Evolutionary conservation across 345 rosid genomes (phyloP), one percentile per base, ranked within the genome.

Genomic region (Sisymbrium irio): DNA sequence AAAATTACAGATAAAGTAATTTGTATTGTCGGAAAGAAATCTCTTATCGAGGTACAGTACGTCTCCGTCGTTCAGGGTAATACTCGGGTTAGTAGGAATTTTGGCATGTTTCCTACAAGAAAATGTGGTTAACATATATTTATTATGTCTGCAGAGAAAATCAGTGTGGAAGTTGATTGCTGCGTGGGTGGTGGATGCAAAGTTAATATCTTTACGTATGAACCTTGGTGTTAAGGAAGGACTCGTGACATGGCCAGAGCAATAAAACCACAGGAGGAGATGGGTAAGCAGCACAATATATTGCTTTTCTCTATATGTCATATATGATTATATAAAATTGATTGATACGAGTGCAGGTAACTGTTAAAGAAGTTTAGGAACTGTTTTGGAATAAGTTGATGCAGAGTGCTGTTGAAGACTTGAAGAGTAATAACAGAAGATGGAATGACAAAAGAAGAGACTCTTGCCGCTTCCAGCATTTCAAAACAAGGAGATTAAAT

Each of bases 351-450:
- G 25, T 22, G 9, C 82, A 90, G 95, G 55, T 93, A 54, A 80
- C 57, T 41, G 73, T 80, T 62, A 72, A 85, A 19, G 86, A 90
- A 20, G 96, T 96, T 9, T 82, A 76, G 69, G 73, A 83, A 62
- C 62, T 77, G 32, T 90, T 96, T 79, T 85, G 98, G 28, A 90
- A 90, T 17, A 93, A 89, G 10, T 90, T 96, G 98, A 93, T 93
- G 98, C 79, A 83, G 20, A 79, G 61, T 40, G 97, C 98, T 6
- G 72, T 93, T 32, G 77, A 82, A 55, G 83, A 65, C 46, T 86
- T 93, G 84, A 28, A 67, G 37, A 73, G 79, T 73, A 30, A 67
- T 84, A 65, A 46, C 39, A 8, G 76, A 76, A 62, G 71, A 76
- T 17, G 30, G 32, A 55, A 15, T 22, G 69, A 40, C 27, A 28